Conservation (phyloP, 495 filamentous ascomycete species). For the Lophium mytilinum region DNA sequence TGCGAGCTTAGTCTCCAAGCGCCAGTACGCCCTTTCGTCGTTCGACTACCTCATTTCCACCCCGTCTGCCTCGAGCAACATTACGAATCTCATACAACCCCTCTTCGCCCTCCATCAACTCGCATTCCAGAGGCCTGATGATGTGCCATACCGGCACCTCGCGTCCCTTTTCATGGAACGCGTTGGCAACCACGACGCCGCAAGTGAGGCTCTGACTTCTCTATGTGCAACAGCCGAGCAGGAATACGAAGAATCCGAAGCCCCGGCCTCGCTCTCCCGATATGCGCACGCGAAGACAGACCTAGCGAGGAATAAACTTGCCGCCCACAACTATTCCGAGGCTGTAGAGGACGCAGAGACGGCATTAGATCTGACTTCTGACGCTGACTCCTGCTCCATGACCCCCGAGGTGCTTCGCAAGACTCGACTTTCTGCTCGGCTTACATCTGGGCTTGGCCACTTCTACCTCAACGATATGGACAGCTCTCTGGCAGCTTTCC, state of each 20-base stretch:
- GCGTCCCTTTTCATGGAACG: slow-evolving; percentile 74
- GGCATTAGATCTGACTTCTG: slow-evolving; percentile 29
- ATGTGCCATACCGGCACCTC: slow-evolving; percentile 67
- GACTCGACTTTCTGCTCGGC: slow-evolving; percentile 71
- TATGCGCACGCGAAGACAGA: slow-evolving; percentile 85
- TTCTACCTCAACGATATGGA: slow-evolving; percentile 59
- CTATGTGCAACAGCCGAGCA: slow-evolving; percentile 64
- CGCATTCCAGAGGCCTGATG: slow-evolving; percentile 53
- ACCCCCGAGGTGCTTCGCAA: slow-evolving; percentile 47
- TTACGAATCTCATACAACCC: slow-evolving; percentile 59
- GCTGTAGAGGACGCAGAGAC: slow-evolving; percentile 56
- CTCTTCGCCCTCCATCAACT: slow-evolving; percentile 85
- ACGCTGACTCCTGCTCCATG: slow-evolving; percentile 47
- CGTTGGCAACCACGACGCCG: slow-evolving; percentile 55
- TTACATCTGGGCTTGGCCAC: slow-evolving; percentile 75
- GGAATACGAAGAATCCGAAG: slow-evolving; percentile 78
- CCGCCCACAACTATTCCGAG: slow-evolving; percentile 50
- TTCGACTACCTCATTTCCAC: slow-evolving; percentile 68
- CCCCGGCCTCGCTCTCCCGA: slow-evolving; percentile 55
- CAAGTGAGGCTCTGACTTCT: slow-evolving; percentile 53
- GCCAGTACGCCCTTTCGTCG: slow-evolving; percentile 64
- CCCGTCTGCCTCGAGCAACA: slow-evolving; percentile 48
- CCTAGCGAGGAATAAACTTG: slow-evolving; percentile 69
- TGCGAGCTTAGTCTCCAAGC: slow-evolving; percentile 59
- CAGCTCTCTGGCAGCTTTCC: slow-evolving; percentile 68